These are phyloP conservation scores for Ascochyta clinopodiicola DNA, from an alignment of 2,329 filamentous ascomycete species.

Conservation along the genomic window DNA sequence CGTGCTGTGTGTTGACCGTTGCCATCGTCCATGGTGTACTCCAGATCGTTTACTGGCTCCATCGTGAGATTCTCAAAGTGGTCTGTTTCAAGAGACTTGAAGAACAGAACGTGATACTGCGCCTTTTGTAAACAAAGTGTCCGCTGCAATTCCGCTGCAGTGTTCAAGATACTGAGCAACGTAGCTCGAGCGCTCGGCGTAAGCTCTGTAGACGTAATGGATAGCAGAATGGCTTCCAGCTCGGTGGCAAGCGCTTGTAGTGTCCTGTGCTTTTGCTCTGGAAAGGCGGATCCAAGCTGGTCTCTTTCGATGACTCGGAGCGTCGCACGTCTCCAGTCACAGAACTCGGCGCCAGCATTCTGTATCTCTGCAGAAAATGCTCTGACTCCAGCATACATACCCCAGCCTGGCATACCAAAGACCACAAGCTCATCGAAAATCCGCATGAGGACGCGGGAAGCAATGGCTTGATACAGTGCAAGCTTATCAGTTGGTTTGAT, in stretches of 20 bases:
- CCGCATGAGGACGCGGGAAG: slow-evolving; percentile 34
- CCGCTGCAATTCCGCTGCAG: slow-evolving; percentile 35
- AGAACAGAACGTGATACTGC: slow-evolving; percentile 35
- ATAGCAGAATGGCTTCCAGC: slow-evolving; percentile 32
- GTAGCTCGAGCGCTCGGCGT: slow-evolving; percentile 23
- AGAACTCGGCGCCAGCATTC: slow-evolving; percentile 23
- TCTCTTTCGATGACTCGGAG: slow-evolving; percentile 35
- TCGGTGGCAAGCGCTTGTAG: slow-evolving; percentile 20
- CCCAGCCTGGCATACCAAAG: slow-evolving; percentile 36
- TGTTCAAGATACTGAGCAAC: slow-evolving; percentile 31
- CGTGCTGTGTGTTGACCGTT: slow-evolving; percentile 20
- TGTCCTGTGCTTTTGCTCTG: not conserved
- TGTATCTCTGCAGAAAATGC: slow-evolving; percentile 30
- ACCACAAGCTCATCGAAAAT: slow-evolving; percentile 37
- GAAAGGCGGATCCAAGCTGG: not conserved
- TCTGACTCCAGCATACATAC: slow-evolving; percentile 25
- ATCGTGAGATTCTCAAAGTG: slow-evolving; percentile 36
- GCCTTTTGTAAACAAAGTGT: slow-evolving; percentile 41
- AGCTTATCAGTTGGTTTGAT: slow-evolving; percentile 34
- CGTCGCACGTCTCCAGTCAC: slow-evolving; percentile 41
- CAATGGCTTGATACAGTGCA: slow-evolving; percentile 41
- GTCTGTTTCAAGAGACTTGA: slow-evolving; percentile 16
- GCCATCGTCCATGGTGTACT: slow-evolving; percentile 33
- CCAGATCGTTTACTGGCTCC: slow-evolving; percentile 41
- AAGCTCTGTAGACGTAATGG: slow-evolving; percentile 31